Conservation (phyloP, 2,329 filamentous ascomycete species). For the Ceratocystis diversiconidia region DNA sequence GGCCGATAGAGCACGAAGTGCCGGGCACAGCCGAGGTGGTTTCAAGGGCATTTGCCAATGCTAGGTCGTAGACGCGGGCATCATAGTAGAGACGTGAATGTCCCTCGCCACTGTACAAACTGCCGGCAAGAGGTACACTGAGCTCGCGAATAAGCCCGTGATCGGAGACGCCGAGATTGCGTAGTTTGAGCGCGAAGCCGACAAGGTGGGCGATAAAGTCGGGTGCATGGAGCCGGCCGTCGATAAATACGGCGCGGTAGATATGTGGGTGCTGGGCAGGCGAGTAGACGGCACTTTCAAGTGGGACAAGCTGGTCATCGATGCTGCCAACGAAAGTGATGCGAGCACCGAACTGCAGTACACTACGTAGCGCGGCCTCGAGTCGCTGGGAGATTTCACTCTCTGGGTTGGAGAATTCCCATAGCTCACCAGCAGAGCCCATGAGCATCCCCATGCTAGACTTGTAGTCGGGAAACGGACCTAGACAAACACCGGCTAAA, state of each 20-base stretch:
- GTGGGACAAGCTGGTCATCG: constrained; percentile 85
- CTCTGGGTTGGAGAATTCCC: constrained; percentile 75
- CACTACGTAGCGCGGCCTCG: constrained; percentile 56
- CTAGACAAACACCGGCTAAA: constrained; percentile 74
- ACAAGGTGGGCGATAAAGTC: constrained; percentile 90
- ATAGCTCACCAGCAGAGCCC: constrained; percentile 82
- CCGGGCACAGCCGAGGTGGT: constrained; percentile 41
- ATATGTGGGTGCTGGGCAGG: constrained; percentile 83
- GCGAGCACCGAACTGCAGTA: constrained; percentile 64
- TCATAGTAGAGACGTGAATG: constrained; percentile 92
- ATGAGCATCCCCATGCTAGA: constrained; percentile 74
- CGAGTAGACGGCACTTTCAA: constrained; percentile 70
- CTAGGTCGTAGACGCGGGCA: constrained; percentile 66
- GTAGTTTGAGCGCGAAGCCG: constrained; percentile 82
- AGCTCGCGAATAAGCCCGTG: constrained; percentile 88
- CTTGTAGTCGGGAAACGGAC: constrained; percentile 84
- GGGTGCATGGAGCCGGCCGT: constrained; percentile 78
- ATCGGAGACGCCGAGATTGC: constrained; percentile 83
- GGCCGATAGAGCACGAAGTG: constrained; percentile 27
- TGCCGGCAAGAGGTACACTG: constrained; percentile 75
- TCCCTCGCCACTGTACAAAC: constrained; percentile 79
- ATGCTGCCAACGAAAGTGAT: constrained; percentile 87
- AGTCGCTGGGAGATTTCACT: constrained; percentile 76
- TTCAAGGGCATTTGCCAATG: constrained; percentile 58
- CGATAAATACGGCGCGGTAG: constrained; percentile 89